Evolutionary conservation across 768 basidiomycete genomes (phyloP).

Genomic region (Lactarius akahatsu): DNA sequence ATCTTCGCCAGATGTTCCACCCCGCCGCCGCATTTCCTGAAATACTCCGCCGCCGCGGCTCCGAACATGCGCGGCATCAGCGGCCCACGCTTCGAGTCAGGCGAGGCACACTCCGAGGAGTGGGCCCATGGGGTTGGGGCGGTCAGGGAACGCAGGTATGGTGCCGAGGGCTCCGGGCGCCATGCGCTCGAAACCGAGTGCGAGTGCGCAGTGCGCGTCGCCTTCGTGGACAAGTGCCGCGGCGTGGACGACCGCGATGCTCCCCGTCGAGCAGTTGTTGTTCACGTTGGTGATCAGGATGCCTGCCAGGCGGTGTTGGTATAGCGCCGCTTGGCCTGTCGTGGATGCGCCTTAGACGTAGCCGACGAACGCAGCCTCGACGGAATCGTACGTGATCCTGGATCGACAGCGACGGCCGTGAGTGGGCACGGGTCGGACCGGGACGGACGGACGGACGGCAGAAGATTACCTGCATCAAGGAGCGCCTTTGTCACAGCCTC

Average conservation of each 20-base stretch:
- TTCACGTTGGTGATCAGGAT: too few relatives aligned
- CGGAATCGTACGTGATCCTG: constrained; percentile 76
- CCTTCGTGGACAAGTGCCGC: too few relatives aligned
- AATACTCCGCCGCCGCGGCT: constrained; percentile 74
- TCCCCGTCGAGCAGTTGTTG: too few relatives aligned
- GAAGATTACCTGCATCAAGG: constrained; percentile 67
- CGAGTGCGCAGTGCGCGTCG: too few relatives aligned
- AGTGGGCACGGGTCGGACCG: background rate
- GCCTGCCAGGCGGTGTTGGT: too few relatives aligned
- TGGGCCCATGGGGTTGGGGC: constrained; percentile 47
- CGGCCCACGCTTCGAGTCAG: constrained; percentile 69
- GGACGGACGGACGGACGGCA: background rate
- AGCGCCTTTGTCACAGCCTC: constrained; percentile 87
- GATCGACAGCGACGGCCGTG: background rate
- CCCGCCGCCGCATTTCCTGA: constrained; percentile 63
- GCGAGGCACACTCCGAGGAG: constrained; percentile 51
- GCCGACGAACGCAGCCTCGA: constrained; percentile 76
- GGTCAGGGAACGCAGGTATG: constrained; percentile 51
- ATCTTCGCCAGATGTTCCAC: constrained; percentile 73
- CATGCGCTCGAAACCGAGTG: too few relatives aligned
- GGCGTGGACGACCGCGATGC: too few relatives aligned
- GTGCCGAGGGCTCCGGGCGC: constrained; percentile 50
- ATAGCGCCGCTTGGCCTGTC: too few relatives aligned
- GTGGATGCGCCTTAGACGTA: constrained; percentile 58
- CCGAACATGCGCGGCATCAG: constrained; percentile 71